Evolutionary conservation across 441 rosid species (phyloP).

Genomic region (Erodium chrysanthum): DNA sequence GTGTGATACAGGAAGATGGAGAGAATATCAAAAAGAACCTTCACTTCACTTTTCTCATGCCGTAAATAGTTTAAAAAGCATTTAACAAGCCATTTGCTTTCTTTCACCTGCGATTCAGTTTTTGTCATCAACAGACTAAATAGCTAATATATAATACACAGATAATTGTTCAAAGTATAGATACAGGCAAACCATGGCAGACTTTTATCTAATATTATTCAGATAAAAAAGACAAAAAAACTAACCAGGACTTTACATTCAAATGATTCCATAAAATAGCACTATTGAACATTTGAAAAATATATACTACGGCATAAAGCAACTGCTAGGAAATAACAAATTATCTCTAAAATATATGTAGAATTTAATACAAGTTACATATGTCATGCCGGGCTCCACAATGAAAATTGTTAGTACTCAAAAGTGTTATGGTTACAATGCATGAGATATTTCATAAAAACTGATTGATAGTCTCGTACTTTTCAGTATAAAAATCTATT

Average conservation of each 20-base stretch:
- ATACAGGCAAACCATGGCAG: background rate
- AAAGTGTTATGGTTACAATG: background rate
- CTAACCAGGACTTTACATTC: background rate
- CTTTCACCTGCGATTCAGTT: slow-evolving; percentile 68
- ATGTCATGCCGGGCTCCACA: too few relatives aligned
- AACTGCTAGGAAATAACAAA: background rate
- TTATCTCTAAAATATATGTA: background rate
- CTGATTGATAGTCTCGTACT: background rate
- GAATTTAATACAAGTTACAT: too few relatives aligned
- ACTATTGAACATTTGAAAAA: background rate
- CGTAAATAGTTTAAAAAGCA: slow-evolving; percentile 89
- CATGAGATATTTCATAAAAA: background rate
- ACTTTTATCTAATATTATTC: background rate
- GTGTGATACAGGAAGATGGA: slow-evolving; percentile 81
- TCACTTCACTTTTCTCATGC: slow-evolving; percentile 72
- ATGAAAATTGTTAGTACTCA: background rate
- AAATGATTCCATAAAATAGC: background rate
- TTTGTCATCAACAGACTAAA: slow-evolving; percentile 7
- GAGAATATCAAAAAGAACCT: slow-evolving; percentile 81
- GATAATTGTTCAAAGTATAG: background rate
- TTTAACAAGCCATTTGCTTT: slow-evolving; percentile 99
- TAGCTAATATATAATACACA: background rate
- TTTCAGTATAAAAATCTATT: background rate
- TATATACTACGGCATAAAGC: background rate
- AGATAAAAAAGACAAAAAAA: background rate